Base-by-base conservation (phyloP, 1,139 yeast genomes). In the Debaryomyces psychrophilus region DNA sequence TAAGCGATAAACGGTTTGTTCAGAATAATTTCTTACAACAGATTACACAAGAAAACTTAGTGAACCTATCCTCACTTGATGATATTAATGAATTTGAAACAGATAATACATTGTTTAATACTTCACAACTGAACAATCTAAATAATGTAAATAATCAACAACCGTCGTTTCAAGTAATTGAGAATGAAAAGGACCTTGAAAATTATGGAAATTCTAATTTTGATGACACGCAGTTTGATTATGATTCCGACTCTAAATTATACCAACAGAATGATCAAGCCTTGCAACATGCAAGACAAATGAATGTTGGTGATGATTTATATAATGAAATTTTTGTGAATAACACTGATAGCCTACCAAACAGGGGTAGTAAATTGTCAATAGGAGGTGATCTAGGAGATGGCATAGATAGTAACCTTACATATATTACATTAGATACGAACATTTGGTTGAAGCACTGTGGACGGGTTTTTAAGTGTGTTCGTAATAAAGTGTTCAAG, bases 391-490 rank as follows among this genome's bases (percentile, higher is more conserved):
- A 75, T 55, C 62, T 75, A 43, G 80, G 80, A 3, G 76, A 73
- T 46, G 66, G 72, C 38, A 79, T 81, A 76, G 86, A 81, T 57
- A 72, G 78, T 7, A 62, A 73, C 8, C 66, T 81, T 35, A 83
- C 90, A 0, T 77, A 76, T 55, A 76, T 86, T 46, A 81, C 90
- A 1, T 70, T 86, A 46, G 95, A 87, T 65, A 87, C 95, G 6
- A 86, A 87, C 52, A 82, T 87, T 50, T 87, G 93, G 93, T 69
- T 87, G 52, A 85, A 87, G 56, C 92, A 86, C 60, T 86, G 90
- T 61, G 95, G 93, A 2, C 74, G 86, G 49, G 73, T 87, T 26
- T 87, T 77, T 68, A 87, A 87, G 61, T 81, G 89, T 56, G 81
- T 86, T 12, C 73, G 85, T 31, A 80, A 80, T 53, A 77, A 76